Evolutionary conservation across 164 flowering plant species (phyloP), one percentile per base, ranked within the genome.

Genomic region (Protea cynaroides): DNA sequence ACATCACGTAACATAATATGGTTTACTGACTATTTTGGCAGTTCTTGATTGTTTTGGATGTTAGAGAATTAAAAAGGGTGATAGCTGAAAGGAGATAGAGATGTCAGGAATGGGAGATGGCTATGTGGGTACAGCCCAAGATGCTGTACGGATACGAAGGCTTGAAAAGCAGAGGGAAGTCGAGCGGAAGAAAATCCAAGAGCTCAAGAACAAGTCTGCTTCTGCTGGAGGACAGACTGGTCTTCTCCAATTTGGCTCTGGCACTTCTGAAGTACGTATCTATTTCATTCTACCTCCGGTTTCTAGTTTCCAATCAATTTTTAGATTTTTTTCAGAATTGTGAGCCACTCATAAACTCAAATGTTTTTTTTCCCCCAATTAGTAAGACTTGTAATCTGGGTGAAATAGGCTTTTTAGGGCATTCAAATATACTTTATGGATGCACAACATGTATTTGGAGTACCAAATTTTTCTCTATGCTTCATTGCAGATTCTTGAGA

Each of bases 71-170:
- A 8, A 10, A 40, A 12, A 40, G 46, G 46, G 46, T 29, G 34
- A 29, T 29, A 40, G 46, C 46, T 40, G 46, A 40, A 40, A 40
- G 46, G 46, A 3, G 46, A 53, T 36, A 71, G 75, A 66, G 74
- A 94, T 95, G 99, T 82, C 99, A 77, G 99, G 99, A 12, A 95
- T 95, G 99, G 99, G 99, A 55, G 99, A 95, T 67, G 99, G 99
- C 61, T 95, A 95, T 78, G 99, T 95, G 74, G 99, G 99, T 36
- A 91, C 97, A 54, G 96, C 99, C 77, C 99, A 95, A 59, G 99
- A 95, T 71, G 97, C 94, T 7, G 99, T 95, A 37, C 79, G 96
- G 73, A 95, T 95, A 63, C 78, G 99, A 29, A 73, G 97, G 72
- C 79, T 95, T 22, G 92, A 91, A 82, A 95, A 95, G 80, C 97